A percentile compares a stretch with the other conserved stretches of the same genome.
Conservation (phyloP, 352 stramenopile species). For the Globisporangium splendens region DNA sequence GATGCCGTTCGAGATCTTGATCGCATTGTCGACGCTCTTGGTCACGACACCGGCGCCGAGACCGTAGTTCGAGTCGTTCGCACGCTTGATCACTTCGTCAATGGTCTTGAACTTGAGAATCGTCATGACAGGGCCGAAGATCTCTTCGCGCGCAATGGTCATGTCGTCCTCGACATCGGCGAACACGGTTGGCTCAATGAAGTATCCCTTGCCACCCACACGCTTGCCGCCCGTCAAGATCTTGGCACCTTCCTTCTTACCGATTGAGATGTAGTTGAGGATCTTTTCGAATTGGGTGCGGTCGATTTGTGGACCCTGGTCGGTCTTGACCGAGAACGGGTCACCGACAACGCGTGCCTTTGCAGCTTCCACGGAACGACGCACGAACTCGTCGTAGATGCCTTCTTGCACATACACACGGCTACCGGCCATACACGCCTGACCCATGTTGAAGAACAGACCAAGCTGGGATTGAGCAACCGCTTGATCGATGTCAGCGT, state of each 20-base stretch:
- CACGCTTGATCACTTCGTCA: too few relatives aligned
- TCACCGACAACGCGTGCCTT: conserved; percentile 52
- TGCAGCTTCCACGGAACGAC: conserved; percentile 44
- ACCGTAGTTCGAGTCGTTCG: conserved; percentile 83
- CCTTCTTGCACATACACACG: conserved; percentile 90
- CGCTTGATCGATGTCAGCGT: conserved; percentile 66
- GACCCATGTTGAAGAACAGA: conserved; percentile 85
- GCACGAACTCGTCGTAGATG: conserved; percentile 88
- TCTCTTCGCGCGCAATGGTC: too few relatives aligned
- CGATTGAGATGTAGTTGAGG: too few relatives aligned
- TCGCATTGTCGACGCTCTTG: conserved; percentile 72
- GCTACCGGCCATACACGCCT: conserved; percentile 83
- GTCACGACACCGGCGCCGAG: conserved; percentile 90
- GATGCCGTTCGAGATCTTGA: conserved; percentile 86
- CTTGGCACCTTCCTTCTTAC: too few relatives aligned
- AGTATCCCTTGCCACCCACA: too few relatives aligned
- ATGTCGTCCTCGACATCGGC: too few relatives aligned
- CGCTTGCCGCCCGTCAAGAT: too few relatives aligned
- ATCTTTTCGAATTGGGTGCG: too few relatives aligned
- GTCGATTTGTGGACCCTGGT: too few relatives aligned
- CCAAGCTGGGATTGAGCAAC: conserved; percentile 45
- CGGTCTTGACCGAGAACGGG: conserved; percentile 36
- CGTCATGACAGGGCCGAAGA: too few relatives aligned
- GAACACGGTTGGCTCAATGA: too few relatives aligned
- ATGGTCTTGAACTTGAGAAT: too few relatives aligned